Evolutionary conservation across 768 basidiomycete genomes (phyloP).

Genomic region (Phlegmacium glaucopus): DNA sequence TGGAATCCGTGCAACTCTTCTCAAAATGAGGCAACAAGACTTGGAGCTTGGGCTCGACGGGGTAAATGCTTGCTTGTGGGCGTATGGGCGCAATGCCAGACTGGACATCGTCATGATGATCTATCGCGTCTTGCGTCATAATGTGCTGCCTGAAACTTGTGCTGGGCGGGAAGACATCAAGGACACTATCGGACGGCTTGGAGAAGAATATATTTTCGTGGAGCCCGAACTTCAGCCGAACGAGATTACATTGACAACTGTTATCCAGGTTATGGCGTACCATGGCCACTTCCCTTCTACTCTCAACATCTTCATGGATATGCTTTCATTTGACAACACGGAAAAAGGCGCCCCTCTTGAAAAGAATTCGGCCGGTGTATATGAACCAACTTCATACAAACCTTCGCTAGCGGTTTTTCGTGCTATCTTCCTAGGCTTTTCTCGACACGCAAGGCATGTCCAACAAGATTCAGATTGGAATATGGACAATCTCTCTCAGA

Average conservation of each 20-base stretch:
- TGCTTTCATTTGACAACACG: constrained; percentile 48
- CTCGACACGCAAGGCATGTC: constrained; percentile 43
- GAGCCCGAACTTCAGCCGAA: constrained; percentile 48
- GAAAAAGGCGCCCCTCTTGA: constrained; percentile 31
- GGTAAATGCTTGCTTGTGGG: constrained; percentile 69
- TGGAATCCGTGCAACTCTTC: constrained; percentile 54
- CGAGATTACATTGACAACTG: constrained; percentile 58
- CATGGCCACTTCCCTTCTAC: constrained; percentile 60
- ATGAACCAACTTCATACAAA: constrained; percentile 27
- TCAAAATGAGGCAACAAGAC: constrained; percentile 47
- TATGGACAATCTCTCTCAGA: constrained; percentile 45
- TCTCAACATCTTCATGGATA: constrained; percentile 61
- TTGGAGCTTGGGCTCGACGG: constrained; percentile 60
- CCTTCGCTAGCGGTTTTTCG: constrained; percentile 59
- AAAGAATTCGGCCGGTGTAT: constrained; percentile 22
- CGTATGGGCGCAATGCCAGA: constrained; percentile 50
- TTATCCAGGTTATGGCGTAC: constrained; percentile 71
- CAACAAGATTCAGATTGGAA: constrained; percentile 45
- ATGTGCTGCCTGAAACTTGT: constrained; percentile 35
- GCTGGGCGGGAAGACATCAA: constrained; percentile 32
- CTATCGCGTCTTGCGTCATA: constrained; percentile 62
- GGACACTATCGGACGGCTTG: constrained; percentile 33
- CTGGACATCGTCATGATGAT: constrained; percentile 56
- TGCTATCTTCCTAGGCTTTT: constrained; percentile 73
- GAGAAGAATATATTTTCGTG: constrained; percentile 45